Percentiles rank a stretch among this genome's conserved stretches.
Conservation (phyloP, 805 yeast genomes). For the Komagataella pastoris region DNA sequence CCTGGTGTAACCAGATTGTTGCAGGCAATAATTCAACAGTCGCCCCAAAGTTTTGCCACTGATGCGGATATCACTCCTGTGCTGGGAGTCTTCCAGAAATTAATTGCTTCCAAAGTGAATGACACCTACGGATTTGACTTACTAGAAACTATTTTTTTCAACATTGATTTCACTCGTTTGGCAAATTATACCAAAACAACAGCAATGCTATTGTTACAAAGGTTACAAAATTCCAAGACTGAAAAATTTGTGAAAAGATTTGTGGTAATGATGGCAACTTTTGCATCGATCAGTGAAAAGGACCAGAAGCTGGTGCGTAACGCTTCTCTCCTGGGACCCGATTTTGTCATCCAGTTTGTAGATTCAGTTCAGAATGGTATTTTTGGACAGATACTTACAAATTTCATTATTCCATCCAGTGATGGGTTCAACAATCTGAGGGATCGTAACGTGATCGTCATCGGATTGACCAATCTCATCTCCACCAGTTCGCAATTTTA, state of each 20-base stretch:
- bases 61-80: constrained; percentile 51
- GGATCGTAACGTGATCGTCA: constrained; percentile 31
- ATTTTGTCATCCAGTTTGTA: constrained; percentile 47
- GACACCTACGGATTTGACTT: constrained; percentile 81
- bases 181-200: constrained; percentile 53
- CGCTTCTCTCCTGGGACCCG: constrained; percentile 12
- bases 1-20: constrained; percentile 85
- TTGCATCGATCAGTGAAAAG: constrained; percentile 17
- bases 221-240: constrained; percentile 71
- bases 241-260: constrained; percentile 69
- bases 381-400: constrained; percentile 32
- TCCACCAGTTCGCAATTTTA: constrained; percentile 18
- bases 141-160: constrained; percentile 50
- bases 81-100: constrained; percentile 91
- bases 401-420: constrained; percentile 39
- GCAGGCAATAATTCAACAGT: constrained; percentile 45
- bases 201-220: constrained; percentile 61
- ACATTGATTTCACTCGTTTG: constrained; percentile 36
- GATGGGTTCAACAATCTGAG: constrained; percentile 23
- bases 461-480: constrained; percentile 33
- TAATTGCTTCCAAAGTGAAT: constrained; percentile 72
- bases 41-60: constrained; percentile 24
- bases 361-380: constrained; percentile 61
- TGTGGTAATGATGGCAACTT: constrained; percentile 39
- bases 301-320: background rate